Conservation (phyloP, 2,329 filamentous ascomycete genomes). For the Epichloe gansuensis region DNA sequence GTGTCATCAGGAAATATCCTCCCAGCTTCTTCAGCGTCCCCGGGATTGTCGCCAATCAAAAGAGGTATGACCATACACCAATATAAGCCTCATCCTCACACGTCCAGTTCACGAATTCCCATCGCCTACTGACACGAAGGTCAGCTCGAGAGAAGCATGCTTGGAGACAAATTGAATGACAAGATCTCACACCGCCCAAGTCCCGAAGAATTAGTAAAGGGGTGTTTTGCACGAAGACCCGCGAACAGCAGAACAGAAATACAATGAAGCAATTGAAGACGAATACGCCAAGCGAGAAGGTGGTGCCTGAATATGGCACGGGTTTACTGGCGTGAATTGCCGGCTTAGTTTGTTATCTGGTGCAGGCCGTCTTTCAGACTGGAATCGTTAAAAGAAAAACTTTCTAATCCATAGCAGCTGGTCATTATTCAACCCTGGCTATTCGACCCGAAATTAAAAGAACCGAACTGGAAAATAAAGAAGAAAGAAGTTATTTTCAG, state of each 20-base stretch:
- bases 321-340: too few relatives aligned
- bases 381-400: background rate
- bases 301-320: conserved; percentile 35
- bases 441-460: too few relatives aligned
- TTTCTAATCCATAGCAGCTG: too few relatives aligned
- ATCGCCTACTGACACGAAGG: background rate
- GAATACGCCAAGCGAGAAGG: conserved; percentile 53
- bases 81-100: background rate
- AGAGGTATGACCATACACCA: conserved; percentile 37
- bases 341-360: background rate
- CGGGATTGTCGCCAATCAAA: conserved; percentile 65
- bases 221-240: conserved; percentile 62
- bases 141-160: conserved; percentile 73
- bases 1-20: conserved; percentile 69
- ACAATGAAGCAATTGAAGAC: conserved; percentile 49
- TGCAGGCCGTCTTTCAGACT: background rate
- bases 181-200: conserved; percentile 68
- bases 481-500: too few relatives aligned
- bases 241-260: conserved; percentile 42
- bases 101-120: background rate
- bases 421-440: too few relatives aligned
- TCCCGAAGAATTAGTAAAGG: conserved; percentile 67
- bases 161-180: conserved; percentile 74
- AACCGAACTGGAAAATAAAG: too few relatives aligned
- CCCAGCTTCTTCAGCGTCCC: conserved; percentile 65